Conservation (phyloP, 768 basidiomycete species). For the Phaffia tasmanica region DNA sequence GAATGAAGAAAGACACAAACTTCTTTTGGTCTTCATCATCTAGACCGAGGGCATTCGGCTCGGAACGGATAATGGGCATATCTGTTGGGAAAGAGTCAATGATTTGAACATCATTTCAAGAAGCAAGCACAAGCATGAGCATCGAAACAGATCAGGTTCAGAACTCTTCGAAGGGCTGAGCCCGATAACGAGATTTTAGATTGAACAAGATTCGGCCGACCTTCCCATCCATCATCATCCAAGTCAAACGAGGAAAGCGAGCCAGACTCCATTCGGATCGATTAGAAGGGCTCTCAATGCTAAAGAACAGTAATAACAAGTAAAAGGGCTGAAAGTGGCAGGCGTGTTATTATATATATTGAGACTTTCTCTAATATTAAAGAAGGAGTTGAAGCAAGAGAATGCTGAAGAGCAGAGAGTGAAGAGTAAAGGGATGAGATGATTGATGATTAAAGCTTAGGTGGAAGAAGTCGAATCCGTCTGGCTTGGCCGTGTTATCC, state of each 20-base stretch:
- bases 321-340: not conserved
- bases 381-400: not conserved
- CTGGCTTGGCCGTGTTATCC: too few species aligned
- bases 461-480: too few species aligned
- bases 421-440: not conserved
- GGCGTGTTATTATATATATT: not conserved
- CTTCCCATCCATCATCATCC: slow-evolving; percentile 31
- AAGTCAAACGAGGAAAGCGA: slow-evolving; percentile 12
- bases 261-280: not conserved
- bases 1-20: slow-evolving; percentile 27
- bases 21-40: slow-evolving; percentile 37
- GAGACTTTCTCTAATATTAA: not conserved
- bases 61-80: slow-evolving; percentile 40
- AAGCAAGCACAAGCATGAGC: not conserved
- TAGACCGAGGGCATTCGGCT: slow-evolving; percentile 34
- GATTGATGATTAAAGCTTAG: too few species aligned
- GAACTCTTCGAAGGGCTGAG: slow-evolving; percentile 18
- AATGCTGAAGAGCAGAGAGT: not conserved
- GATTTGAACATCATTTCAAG: not conserved
- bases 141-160: not conserved
- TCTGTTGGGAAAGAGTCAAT: slow-evolving; percentile 26
- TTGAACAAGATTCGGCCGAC: slow-evolving; percentile 13
- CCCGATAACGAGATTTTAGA: not conserved
- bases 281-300: not conserved
- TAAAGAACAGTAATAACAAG: not conserved